Conservation (phyloP, 805 yeast genomes). For the Metschnikowia kofuensis region DNA sequence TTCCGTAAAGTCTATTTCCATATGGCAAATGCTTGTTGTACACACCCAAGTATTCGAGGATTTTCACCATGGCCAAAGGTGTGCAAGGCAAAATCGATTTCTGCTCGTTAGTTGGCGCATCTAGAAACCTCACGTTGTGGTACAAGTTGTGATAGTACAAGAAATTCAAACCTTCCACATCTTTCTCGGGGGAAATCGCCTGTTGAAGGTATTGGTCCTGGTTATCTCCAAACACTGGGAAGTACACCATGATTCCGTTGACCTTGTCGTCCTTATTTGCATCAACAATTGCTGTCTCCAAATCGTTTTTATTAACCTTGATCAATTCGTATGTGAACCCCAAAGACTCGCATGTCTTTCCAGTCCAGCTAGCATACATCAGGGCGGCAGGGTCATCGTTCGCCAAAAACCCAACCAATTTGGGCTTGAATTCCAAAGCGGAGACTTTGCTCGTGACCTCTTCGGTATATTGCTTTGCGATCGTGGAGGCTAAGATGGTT, state of each 20-base stretch:
- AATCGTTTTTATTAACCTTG: conserved; percentile 70
- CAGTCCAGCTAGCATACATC: conserved; percentile 96
- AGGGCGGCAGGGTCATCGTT: conserved; percentile 93
- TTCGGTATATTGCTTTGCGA: conserved; percentile 75
- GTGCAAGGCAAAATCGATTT: conserved; percentile 96
- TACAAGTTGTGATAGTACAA: conserved; percentile 90
- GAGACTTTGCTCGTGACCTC: conserved; percentile 65
- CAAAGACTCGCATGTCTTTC: conserved; percentile 78
- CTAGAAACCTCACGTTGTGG: conserved; percentile 85
- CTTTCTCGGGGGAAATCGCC: conserved; percentile 85
- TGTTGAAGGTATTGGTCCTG: conserved; percentile 97
- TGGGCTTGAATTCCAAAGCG: conserved; percentile 56
- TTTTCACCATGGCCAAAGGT: conserved; percentile 91
- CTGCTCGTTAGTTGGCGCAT: conserved; percentile 56
- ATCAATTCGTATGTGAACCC: conserved; percentile 84
- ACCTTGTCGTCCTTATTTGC: conserved; percentile 77
- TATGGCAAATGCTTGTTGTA: conserved; percentile 79
- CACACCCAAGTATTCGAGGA: conserved; percentile 83
- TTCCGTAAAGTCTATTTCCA: conserved; percentile 92
- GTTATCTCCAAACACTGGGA: conserved; percentile 93
- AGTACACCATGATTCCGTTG: conserved; percentile 94
- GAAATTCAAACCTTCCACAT: conserved; percentile 94
- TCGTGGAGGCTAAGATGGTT: conserved; percentile 81
- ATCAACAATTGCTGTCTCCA: conserved; percentile 77
- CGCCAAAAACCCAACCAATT: conserved; percentile 86